Base-by-base conservation (phyloP, 805 yeast genomes). In the Hanseniaspora guilliermondii region DNA sequence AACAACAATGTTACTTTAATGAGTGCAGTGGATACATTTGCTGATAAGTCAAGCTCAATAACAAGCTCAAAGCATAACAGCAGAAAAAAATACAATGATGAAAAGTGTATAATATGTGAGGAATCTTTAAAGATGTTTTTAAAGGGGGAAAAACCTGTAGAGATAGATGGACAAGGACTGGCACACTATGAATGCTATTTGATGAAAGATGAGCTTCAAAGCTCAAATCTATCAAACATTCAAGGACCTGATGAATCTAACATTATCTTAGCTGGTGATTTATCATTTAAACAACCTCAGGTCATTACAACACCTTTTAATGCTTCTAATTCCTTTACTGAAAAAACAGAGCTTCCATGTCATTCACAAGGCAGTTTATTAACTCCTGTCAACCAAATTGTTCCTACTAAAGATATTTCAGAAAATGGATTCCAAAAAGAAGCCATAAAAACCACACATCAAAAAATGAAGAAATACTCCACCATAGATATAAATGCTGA, bases 181-280 rank as follows among this genome's bases (percentile, higher is more conserved):
- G 63, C 72, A 30, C 81, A 77, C 60, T 66, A 67, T 53, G 67
- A 72, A 53, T 77, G 81, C 57, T 72, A 67, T 33, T 56, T 66
- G 3, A 64, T 70, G 7, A 44, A 44, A 44, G 52, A 69, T 39
- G 57, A 68, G 22, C 58, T 49, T 19, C 40, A 30, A 7, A 12
- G 19, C 24, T n/a, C 36, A 16, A 24, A 21, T 8, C 9, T 24
- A 22, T 14, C 6, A 16, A n/a, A 24, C 6, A 6, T 14, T 12
- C 22, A 24, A 35, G 4, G 8, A 19, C 9, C 25, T 12, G 8
- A 25, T 12, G 56, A 57, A 14, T 47, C 57, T 6, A 70, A 72
- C 1, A 38, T 41, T 4, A 69, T 73, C 53, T 53, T 57, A 2
- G 39, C 62, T 1, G 70, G 73, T 57, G 45, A 55, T 6, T 39